Evolutionary conservation across 2,329 filamentous ascomycete species (phyloP).

Genomic region (Penicillium concentricum): DNA sequence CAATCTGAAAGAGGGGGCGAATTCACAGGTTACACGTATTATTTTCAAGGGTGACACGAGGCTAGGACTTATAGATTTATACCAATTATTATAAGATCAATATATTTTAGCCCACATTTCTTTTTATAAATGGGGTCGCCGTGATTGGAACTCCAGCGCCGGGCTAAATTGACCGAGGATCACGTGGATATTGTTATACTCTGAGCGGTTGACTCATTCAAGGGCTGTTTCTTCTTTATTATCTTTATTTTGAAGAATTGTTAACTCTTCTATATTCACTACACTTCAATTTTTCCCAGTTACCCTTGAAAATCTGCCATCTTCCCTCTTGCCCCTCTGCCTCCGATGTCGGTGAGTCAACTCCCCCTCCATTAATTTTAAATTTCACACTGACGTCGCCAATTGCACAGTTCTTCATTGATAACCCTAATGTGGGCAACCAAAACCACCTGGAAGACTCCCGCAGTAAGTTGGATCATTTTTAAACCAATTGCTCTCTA

Average conservation of each 20-base stretch:
- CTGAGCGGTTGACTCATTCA: slow-evolving; percentile 19
- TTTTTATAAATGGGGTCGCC: slow-evolving; percentile 11
- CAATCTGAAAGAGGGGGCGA: not conserved
- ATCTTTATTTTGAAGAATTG: not conserved
- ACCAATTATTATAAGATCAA: not conserved
- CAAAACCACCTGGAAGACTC: slow-evolving; percentile 73
- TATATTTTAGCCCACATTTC: not conserved
- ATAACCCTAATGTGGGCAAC: slow-evolving; percentile 77
- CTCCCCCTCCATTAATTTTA: slow-evolving; percentile 12
- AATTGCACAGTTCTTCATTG: slow-evolving; percentile 64
- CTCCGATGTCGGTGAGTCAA: slow-evolving; percentile 36
- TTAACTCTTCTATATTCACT: not conserved
- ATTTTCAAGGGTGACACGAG: not conserved
- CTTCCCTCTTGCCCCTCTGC: not conserved
- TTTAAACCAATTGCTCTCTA: slow-evolving; percentile 1
- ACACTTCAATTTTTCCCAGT: not conserved
- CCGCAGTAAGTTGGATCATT: slow-evolving; percentile 63
- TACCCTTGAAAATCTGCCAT: not conserved
- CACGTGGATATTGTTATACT: slow-evolving; percentile 24
- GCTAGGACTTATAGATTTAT: not conserved
- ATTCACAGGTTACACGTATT: not conserved
- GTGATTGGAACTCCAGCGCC: slow-evolving; percentile 18
- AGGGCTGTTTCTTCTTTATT: not conserved
- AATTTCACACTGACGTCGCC: slow-evolving; percentile 13
- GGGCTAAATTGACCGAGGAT: slow-evolving; percentile 24